These are phyloP conservation scores for Brassica rapa DNA, from an alignment of 345 rosid species.

Conservation along the genomic window DNA sequence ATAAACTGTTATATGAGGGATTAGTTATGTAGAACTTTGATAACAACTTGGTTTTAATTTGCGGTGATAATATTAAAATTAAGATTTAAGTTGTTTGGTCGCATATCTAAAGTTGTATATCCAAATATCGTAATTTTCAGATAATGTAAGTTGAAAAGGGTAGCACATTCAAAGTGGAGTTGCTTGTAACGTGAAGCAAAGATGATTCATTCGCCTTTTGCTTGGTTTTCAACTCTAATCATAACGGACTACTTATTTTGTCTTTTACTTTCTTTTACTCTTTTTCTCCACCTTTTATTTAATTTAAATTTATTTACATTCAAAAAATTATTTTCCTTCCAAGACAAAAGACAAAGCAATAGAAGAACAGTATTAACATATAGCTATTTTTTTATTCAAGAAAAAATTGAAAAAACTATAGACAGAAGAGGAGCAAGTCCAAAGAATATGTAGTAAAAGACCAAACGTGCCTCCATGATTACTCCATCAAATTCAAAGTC, in stretches of 20 bases:
- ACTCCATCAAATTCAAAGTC: constrained; percentile 37
- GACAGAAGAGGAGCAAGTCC: constrained; percentile 28
- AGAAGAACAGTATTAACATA: constrained; percentile 30
- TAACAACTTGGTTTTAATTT: not conserved
- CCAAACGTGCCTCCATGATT: constrained; percentile 44
- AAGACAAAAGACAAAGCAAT: constrained; percentile 41
- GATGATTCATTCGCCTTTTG: constrained; percentile 40
- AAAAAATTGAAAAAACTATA: not conserved
- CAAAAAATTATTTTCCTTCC: not conserved
- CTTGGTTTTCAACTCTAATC: constrained; percentile 48
- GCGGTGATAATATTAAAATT: not conserved
- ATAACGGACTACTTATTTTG: constrained; percentile 42
- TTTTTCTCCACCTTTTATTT: constrained; percentile 22
- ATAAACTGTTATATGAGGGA: not conserved
- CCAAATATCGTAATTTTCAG: not conserved
- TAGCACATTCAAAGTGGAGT: constrained; percentile 34
- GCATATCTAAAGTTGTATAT: not conserved
- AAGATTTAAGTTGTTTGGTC: not conserved
- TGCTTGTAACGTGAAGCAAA: constrained; percentile 45
- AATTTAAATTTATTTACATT: not conserved
- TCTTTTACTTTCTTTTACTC: constrained; percentile 39
- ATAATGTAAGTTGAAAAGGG: constrained; percentile 4
- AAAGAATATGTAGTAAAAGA: constrained; percentile 27
- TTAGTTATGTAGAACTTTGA: not conserved
- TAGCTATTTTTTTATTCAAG: not conserved